Evolutionary conservation across 2,329 filamentous ascomycete species (phyloP), one percentile per base, ranked within the genome.

Genomic region (Zelopaecilomyces penicillatus): DNA sequence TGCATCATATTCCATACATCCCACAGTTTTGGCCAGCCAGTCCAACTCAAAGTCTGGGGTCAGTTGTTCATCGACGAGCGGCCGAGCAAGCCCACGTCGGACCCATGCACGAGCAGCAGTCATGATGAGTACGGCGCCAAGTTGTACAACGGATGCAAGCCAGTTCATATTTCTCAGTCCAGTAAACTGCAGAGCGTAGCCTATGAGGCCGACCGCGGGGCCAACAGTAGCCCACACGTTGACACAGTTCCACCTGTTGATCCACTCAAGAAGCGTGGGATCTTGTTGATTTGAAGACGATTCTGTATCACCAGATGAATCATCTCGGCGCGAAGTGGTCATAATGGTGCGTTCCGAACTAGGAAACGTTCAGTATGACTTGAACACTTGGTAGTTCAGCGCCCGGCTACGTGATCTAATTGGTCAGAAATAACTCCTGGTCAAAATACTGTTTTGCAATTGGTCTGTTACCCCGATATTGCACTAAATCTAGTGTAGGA

Each of bases 171-270:
- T 41, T 1, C 44, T 30, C 41, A 46, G 39, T 4, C 58, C 59
- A 10, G 55, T 45, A 27, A 63, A 62, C 38, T 63, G 60, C 1
- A 51, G 34, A 7, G 62, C 29, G 41, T 57, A 63, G 2, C 60
- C 60, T 5, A 38, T 31, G 8, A 61, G 31, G 4, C 44, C 42
- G 19, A 58, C 38, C 0, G 49, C 10, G 3, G 50, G 48, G 4
- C 49, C 57, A 8, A 37, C 4, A 0, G 19, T 19, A 19, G 19
- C 19, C 19, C 19, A 19, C 19, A 19, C 19, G 19, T 19, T 19
- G 19, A 19, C 19, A 19, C 19, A 19, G 19, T 19, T 19, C 19
- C 19, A 19, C 19, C 3, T 19, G 2, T 19, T 19, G 19, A 19
- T 19, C 19, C 19, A 19, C 19, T 19, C 3, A 3, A 19, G 19